Conservation (phyloP, 2,329 filamentous ascomycete species). For the Claviceps pusilla region DNA sequence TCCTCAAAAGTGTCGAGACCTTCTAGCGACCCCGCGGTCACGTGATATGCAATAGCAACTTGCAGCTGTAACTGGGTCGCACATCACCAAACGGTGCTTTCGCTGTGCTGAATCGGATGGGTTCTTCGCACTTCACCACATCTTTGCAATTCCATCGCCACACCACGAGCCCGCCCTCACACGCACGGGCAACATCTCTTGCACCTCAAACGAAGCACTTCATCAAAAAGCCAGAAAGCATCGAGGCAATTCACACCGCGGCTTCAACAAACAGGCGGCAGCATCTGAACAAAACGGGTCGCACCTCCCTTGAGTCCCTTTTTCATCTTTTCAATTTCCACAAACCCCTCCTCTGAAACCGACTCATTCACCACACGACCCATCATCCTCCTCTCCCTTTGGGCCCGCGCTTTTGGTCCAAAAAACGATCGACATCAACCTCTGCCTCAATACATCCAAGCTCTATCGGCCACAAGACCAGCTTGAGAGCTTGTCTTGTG, state of each 20-base stretch:
- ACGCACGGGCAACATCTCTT: slow-evolving; percentile 7
- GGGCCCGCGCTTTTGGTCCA: background rate
- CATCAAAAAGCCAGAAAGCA: background rate
- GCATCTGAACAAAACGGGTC: background rate
- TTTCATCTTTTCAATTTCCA: background rate
- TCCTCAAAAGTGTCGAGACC: background rate
- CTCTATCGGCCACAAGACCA: background rate
- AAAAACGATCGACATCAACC: background rate
- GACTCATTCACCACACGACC: slow-evolving; percentile 1
- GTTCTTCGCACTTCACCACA: slow-evolving; percentile 3
- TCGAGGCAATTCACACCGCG: background rate
- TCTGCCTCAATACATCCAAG: background rate
- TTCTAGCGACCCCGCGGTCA: slow-evolving; percentile 17
- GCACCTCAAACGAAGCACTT: slow-evolving; percentile 6
- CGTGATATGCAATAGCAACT: slow-evolving; percentile 16
- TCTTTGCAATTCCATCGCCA: slow-evolving; percentile 3
- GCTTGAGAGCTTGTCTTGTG: slow-evolving; percentile 1
- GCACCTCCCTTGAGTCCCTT: background rate
- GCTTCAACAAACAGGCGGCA: background rate
- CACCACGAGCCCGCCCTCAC: slow-evolving; percentile 4
- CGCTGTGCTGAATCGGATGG: background rate
- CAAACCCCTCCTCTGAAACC: background rate
- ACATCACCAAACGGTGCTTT: slow-evolving; percentile 14
- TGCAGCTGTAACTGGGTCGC: slow-evolving; percentile 12
- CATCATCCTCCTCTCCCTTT: background rate